phyloP scores from a whole-genome alignment of 116 monocot genomes.

The Iris pallida region DNA sequence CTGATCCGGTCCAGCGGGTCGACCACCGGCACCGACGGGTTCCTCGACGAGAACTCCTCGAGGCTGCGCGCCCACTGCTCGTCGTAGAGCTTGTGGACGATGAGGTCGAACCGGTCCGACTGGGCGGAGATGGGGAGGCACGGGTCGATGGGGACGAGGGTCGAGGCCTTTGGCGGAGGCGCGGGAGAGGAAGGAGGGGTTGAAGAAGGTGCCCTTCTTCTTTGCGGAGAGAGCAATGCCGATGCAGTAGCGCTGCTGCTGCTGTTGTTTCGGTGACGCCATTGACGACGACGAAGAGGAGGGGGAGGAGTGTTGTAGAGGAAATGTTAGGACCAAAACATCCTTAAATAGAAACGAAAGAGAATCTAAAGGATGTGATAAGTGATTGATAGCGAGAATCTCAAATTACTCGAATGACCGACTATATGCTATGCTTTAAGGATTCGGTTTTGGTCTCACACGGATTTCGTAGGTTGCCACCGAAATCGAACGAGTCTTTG shows the following conservation, averaged over 20 bases:
- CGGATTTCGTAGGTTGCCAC: too few species aligned
- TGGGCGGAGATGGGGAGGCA: slow-evolving; percentile 35
- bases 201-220: slow-evolving; percentile 61
- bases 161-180: slow-evolving; percentile 47
- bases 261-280: not conserved
- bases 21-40: slow-evolving; percentile 26
- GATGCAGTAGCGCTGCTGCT: slow-evolving; percentile 16
- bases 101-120: not conserved
- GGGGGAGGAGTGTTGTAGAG: not conserved
- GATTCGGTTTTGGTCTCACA: too few species aligned
- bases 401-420: too few species aligned
- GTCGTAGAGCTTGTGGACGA: slow-evolving; percentile 33
- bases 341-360: too few species aligned
- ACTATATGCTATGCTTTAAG: too few species aligned
- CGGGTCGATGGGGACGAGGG: slow-evolving; percentile 57
- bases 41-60: slow-evolving; percentile 10
- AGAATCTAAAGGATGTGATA: too few species aligned
- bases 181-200: slow-evolving; percentile 42
- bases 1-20: slow-evolving; percentile 22
- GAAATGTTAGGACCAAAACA: too few species aligned
- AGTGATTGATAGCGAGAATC: too few species aligned
- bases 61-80: slow-evolving; percentile 24
- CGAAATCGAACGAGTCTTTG: too few species aligned
- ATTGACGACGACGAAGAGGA: not conserved
- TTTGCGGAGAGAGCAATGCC: slow-evolving; percentile 63